A percentile compares a stretch with the other conserved stretches of the same genome.
Conservation (phyloP, 208 protist species). For the Trypanosoma boissoni region DNA sequence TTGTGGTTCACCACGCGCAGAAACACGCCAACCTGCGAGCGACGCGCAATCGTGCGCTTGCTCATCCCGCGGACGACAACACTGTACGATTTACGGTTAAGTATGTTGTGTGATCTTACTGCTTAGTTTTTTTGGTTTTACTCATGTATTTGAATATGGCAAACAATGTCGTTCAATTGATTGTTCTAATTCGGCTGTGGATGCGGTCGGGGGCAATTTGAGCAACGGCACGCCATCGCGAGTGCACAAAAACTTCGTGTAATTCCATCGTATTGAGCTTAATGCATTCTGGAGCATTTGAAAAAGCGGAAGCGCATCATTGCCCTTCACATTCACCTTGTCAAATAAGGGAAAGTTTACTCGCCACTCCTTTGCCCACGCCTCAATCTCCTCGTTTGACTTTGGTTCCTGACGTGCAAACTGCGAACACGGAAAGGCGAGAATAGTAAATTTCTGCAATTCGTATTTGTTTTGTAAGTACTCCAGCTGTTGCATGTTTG, state of each 20-base stretch:
- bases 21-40: slow-evolving; percentile 95
- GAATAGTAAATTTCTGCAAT: slow-evolving; percentile 33
- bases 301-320: slow-evolving; percentile 48
- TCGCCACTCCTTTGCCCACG: slow-evolving; percentile 26
- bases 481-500: slow-evolving; percentile 51
- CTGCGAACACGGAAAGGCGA: slow-evolving; percentile 61
- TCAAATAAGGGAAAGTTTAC: slow-evolving; percentile 62
- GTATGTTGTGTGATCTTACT: too few relatives aligned
- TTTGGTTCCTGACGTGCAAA: slow-evolving; percentile 72
- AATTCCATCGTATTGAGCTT: slow-evolving; percentile 62
- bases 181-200: neutral
- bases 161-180: neutral
- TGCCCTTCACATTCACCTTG: slow-evolving; percentile 49
- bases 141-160: too few relatives aligned
- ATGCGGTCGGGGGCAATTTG: slow-evolving; percentile 3
- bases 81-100: too few relatives aligned
- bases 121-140: too few relatives aligned
- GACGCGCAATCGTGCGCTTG: slow-evolving; percentile 90
- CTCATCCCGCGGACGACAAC: slow-evolving; percentile 94
- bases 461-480: slow-evolving; percentile 34
- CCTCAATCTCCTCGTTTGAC: slow-evolving; percentile 30
- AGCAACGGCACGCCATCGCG: slow-evolving; percentile 36
- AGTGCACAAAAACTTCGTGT: slow-evolving; percentile 69
- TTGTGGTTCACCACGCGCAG: slow-evolving; percentile 98
- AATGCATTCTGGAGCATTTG: slow-evolving; percentile 45